Conservation (phyloP, 1,284 basidiomycete genomes). For the Gymnopus androsaceus region DNA sequence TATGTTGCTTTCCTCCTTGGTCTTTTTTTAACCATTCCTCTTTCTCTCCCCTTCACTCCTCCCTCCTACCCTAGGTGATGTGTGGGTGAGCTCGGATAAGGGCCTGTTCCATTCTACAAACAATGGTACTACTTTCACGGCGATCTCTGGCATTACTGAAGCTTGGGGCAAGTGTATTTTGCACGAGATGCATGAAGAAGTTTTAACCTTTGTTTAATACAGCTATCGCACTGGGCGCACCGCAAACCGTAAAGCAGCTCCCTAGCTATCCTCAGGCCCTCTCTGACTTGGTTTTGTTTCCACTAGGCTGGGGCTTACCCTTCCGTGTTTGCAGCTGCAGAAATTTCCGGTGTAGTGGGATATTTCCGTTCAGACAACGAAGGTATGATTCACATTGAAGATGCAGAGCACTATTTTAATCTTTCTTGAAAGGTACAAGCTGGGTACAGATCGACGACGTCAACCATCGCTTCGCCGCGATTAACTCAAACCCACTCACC, state of each 20-base stretch:
- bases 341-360: conserved; percentile 46
- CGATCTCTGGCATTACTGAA: conserved; percentile 47
- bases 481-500: conserved; percentile 47
- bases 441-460: conserved; percentile 68
- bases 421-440: conserved; percentile 35
- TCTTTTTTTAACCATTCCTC: too few relatives aligned
- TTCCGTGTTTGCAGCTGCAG: conserved; percentile 57
- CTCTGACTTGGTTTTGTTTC: neutral
- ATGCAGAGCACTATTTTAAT: neutral
- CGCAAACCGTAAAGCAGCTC: conserved; percentile 32
- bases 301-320: conserved; percentile 48
- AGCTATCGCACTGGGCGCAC: conserved; percentile 58
- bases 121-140: conserved; percentile 50
- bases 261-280: neutral
- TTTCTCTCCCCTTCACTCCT: too few relatives aligned
- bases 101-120: conserved; percentile 65
- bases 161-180: conserved; percentile 41
- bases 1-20: conserved; percentile 59
- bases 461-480: conserved; percentile 59
- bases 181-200: neutral
- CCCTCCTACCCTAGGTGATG: too few relatives aligned
- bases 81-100: too few relatives aligned
- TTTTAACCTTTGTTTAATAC: neutral
- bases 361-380: conserved; percentile 62
- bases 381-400: conserved; percentile 21